Percentiles rank a stretch among this genome's conserved stretches.
Evolutionary conservation across 768 basidiomycete genomes (phyloP).

Genomic region (Butyriboletus loyo): DNA sequence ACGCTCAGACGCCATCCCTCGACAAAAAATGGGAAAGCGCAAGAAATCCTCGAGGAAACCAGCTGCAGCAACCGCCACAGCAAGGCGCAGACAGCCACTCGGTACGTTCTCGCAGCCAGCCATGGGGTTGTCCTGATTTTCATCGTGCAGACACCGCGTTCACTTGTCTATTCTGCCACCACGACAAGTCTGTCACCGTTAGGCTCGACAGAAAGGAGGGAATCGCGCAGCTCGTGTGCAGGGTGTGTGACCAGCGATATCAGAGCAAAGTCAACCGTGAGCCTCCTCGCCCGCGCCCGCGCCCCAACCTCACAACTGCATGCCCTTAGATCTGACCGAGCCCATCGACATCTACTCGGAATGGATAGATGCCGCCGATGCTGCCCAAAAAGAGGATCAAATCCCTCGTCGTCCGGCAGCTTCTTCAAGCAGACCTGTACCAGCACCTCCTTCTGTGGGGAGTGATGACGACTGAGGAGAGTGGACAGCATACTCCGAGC

Average conservation of each 20-base stretch:
- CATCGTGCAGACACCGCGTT: conserved; percentile 67
- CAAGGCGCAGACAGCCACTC: conserved; percentile 66
- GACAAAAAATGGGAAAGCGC: conserved; percentile 71
- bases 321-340: conserved; percentile 70
- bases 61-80: conserved; percentile 55
- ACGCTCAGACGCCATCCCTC: too few relatives aligned
- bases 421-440: conserved; percentile 48
- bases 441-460: conserved; percentile 35
- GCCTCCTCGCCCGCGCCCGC: conserved; percentile 22
- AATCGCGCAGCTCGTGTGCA: conserved; percentile 74
- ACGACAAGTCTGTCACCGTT: conserved; percentile 85
- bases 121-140: conserved; percentile 2
- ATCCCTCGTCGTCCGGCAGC: conserved; percentile 48
- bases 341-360: conserved; percentile 88
- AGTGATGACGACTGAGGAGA: conserved; percentile 44
- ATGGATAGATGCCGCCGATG: conserved; percentile 88
- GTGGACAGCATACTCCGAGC: background rate
- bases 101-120: conserved; percentile 41
- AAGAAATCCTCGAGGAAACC: conserved; percentile 89
- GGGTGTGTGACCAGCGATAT: conserved; percentile 82
- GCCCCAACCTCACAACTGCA: conserved; percentile 13
- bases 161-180: conserved; percentile 86
- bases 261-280: conserved; percentile 86
- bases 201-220: conserved; percentile 85
- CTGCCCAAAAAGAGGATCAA: conserved; percentile 65